These are phyloP conservation scores for Claviceps maximensis DNA, from an alignment of 2,329 filamentous ascomycete genomes.

Conservation along the genomic window DNA sequence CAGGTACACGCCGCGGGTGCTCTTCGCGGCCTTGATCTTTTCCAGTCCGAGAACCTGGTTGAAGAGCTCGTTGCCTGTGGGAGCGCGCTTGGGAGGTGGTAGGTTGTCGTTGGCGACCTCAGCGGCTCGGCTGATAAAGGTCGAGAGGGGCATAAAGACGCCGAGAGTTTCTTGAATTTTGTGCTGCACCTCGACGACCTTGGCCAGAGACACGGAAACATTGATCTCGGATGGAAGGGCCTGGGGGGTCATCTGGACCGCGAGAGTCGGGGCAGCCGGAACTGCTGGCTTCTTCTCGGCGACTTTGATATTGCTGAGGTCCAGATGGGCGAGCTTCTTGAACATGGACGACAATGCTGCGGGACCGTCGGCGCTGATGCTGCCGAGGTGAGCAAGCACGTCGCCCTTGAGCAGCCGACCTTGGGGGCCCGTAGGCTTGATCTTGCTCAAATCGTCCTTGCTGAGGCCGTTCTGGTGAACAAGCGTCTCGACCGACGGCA, in stretches of 20 bases:
- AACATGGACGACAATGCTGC: constrained; percentile 57
- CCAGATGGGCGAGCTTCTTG: constrained; percentile 66
- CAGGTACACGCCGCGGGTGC: constrained; percentile 49
- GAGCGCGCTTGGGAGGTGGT: constrained; percentile 48
- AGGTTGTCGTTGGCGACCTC: constrained; percentile 81
- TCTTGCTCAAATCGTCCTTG: constrained; percentile 63
- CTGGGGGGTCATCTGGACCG: constrained; percentile 25
- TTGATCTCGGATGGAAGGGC: constrained; percentile 44
- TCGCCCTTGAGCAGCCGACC: constrained; percentile 91
- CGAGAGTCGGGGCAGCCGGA: constrained; percentile 20
- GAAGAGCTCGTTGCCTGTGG: constrained; percentile 73
- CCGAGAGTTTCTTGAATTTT: constrained; percentile 66
- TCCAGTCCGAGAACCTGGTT: constrained; percentile 70
- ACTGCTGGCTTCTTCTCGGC: constrained; percentile 37
- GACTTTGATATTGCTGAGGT: constrained; percentile 90
- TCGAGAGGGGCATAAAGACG: constrained; percentile 69
- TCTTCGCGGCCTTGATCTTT: constrained; percentile 30
- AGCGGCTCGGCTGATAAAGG: constrained; percentile 74
- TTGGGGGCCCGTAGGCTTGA: constrained; percentile 75
- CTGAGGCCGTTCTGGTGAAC: constrained; percentile 68
- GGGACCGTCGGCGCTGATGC: constrained; percentile 60
- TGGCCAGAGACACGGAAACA: constrained; percentile 63
- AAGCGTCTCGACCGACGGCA: constrained; percentile 74
- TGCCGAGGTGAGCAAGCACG: constrained; percentile 77
- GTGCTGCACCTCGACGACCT: constrained; percentile 69